Evolutionary conservation across 192 early-diverging fungal species (phyloP).

Genomic region (Chytriomyces hyalinus): DNA sequence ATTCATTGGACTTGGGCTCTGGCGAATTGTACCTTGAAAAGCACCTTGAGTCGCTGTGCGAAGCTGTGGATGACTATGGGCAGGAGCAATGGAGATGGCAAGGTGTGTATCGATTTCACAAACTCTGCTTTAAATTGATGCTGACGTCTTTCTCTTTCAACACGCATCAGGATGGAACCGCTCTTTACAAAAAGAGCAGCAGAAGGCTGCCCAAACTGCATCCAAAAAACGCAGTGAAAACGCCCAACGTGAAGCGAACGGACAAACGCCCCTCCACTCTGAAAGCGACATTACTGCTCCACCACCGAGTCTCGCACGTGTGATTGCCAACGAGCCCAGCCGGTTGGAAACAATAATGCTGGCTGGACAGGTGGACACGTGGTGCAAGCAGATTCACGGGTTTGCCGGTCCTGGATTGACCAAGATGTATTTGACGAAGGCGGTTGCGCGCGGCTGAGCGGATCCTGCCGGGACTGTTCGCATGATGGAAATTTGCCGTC

Average conservation of each 20-base stretch:
- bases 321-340: slow-evolving; percentile 82
- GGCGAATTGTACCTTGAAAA: slow-evolving; percentile 85
- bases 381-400: slow-evolving; percentile 90
- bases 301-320: slow-evolving; percentile 63
- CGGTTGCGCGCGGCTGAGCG: slow-evolving; percentile 27
- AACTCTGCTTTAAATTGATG: not conserved
- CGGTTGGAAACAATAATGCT: slow-evolving; percentile 89
- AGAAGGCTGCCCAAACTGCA: slow-evolving; percentile 67
- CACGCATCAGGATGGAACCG: slow-evolving; percentile 75
- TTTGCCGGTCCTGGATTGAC: slow-evolving; percentile 92
- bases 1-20: slow-evolving; percentile 76
- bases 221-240: slow-evolving; percentile 77
- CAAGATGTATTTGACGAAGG: slow-evolving; percentile 78
- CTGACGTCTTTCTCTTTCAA: not conserved
- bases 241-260: slow-evolving; percentile 64
- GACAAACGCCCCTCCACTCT: slow-evolving; percentile 68
- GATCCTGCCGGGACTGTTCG: too few species aligned
- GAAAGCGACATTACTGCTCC: slow-evolving; percentile 77
- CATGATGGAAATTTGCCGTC: too few species aligned
- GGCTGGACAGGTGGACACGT: slow-evolving; percentile 89
- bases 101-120: slow-evolving; percentile 45
- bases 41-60: slow-evolving; percentile 80
- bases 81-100: slow-evolving; percentile 92
- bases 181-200: slow-evolving; percentile 84
- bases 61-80: slow-evolving; percentile 86